Evolutionary conservation across 352 stramenopile species (phyloP), one percentile per base, ranked within the genome.

Genomic region (Phytophthora palmivora): DNA sequence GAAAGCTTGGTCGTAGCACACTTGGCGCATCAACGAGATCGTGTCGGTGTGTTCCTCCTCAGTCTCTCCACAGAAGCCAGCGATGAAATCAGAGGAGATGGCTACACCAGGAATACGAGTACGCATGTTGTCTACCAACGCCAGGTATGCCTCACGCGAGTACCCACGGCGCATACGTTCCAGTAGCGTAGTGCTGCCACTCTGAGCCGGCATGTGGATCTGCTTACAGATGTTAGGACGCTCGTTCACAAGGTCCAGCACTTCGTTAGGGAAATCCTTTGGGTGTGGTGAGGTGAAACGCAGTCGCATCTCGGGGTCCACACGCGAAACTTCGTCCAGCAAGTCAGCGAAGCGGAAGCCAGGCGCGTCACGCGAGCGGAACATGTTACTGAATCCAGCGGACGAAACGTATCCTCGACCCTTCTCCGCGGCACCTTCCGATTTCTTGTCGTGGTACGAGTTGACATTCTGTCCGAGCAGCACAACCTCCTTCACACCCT

Each of bases 391-490:
- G 72, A 99, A 99, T 15, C 96, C 96, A 14, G 87, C 78, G 34
- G 97, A 97, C 11, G 94, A 77, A 12, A 91, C 82, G 65, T 96
- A 96, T 24, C 77, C 79, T 7, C 88, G 84, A 1, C 88, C 88
- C 19, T 82, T 65, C 41, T 93, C 79, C 12, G 57, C 43, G 14
- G 86, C 86, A 15, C 80, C 86, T 39, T 88, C 78, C 0, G 84
- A 93, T 58, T 89, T 82, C 21, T 84, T 92, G 80, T 99, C 97
- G 73, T 99, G 96, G 74, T 99, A 99, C 50, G 91, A 98, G 79
- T 99, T 99, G 39, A 99, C 98, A 76, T 99, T 99, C 78, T 99
- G 98, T 34, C 98, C 98, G n/a, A 99, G 81, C 28, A 99, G 79
- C 47, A 98, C 91, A 12, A 99, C 87, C 70, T 99, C 98, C 70